phyloP scores from a whole-genome alignment of 306 rosid genomes.

The Begonia masoniana region DNA sequence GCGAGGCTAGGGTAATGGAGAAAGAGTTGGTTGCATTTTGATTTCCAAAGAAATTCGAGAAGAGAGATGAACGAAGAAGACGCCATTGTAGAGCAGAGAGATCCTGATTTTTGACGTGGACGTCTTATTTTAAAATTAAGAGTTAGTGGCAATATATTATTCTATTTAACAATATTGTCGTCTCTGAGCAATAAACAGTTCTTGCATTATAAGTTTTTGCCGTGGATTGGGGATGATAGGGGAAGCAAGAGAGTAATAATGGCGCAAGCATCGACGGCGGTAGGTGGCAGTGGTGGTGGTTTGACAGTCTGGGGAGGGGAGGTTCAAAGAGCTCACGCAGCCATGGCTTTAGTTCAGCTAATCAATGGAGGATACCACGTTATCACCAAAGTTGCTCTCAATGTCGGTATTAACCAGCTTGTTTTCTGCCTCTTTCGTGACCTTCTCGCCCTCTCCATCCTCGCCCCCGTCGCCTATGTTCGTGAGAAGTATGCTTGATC shows the following conservation, averaged over 20 bases:
- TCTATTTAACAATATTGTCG: no score
- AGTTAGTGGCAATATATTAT: no score
- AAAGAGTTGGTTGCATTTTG: no score
- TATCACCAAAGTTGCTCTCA: conserved; percentile 1
- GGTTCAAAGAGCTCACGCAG: background rate
- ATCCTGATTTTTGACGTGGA: no score
- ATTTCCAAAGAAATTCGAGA: no score
- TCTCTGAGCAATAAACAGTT: no score
- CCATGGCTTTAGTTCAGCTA: background rate
- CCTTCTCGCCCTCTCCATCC: conserved; percentile 41
- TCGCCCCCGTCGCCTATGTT: conserved; percentile 47
- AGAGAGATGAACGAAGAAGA: no score
- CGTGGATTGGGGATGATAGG: background rate
- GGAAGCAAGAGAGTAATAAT: background rate
- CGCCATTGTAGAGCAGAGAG: no score
- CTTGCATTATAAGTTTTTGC: no score
- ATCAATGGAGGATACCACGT: conserved; percentile 2
- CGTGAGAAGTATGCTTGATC: conserved; percentile 50
- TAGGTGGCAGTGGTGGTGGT: background rate
- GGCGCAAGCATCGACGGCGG: background rate
- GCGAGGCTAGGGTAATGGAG: no score
- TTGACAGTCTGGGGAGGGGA: background rate
- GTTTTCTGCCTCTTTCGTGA: conserved; percentile 18
- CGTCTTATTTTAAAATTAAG: no score
- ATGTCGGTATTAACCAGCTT: background rate